Evolutionary conservation across 768 basidiomycete genomes (phyloP).

Genomic region (Suillus decipiens): DNA sequence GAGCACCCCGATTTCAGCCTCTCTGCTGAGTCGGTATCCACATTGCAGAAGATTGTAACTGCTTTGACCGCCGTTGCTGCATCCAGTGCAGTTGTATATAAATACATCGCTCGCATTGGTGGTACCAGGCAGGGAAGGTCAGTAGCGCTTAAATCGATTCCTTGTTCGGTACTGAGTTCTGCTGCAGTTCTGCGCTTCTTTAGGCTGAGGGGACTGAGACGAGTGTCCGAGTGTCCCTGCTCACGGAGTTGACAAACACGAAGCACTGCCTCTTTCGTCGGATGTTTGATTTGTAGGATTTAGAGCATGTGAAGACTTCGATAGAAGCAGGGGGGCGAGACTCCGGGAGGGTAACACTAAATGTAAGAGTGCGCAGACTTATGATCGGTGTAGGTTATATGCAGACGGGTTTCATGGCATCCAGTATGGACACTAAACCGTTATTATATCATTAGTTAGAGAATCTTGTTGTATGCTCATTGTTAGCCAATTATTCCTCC

Average conservation of each 20-base stretch:
- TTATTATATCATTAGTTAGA: constrained; percentile 1
- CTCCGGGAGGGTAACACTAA: neutral
- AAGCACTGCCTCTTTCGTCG: neutral
- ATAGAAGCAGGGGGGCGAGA: neutral
- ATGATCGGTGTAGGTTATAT: neutral
- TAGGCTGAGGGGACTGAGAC: neutral
- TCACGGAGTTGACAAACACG: neutral
- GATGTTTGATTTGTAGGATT: neutral
- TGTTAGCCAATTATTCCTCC: neutral
- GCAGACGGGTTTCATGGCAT: neutral
- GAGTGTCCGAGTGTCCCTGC: neutral
- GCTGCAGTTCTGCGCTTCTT: neutral
- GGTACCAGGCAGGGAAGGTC: constrained; percentile 22
- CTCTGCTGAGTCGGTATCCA: constrained; percentile 25
- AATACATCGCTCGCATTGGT: constrained; percentile 21
- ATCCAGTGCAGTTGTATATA: constrained; percentile 34
- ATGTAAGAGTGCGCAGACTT: neutral
- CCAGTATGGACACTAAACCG: neutral
- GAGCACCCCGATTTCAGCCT: constrained; percentile 33
- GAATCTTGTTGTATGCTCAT: neutral
- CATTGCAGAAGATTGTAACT: constrained; percentile 27
- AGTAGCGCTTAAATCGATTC: neutral
- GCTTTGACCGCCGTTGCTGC: constrained; percentile 33
- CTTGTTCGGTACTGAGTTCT: neutral
- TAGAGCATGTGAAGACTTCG: neutral